Percentiles rank a stretch among this genome's conserved stretches.
These are phyloP conservation scores for Sphaerobolus stellatus DNA, from an alignment of 1,284 basidiomycete species.

Conservation along the genomic window DNA sequence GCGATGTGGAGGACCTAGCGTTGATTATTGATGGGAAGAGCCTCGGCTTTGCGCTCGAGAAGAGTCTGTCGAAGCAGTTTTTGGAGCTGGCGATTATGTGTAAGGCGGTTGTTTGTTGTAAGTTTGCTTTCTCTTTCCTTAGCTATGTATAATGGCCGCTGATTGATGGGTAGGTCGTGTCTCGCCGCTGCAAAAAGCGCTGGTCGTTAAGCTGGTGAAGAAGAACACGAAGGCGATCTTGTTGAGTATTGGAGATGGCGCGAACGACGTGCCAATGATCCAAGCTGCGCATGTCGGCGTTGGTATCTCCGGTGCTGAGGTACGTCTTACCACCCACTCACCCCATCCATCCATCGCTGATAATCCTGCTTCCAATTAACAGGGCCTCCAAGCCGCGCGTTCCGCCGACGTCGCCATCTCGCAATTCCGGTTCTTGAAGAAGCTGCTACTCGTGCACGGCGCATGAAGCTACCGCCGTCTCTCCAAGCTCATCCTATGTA, in stretches of 20 bases:
- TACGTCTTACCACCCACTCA: conserved; percentile 31
- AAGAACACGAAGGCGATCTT: conserved; percentile 91
- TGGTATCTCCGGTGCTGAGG: conserved; percentile 97
- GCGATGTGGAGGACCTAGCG: conserved; percentile 93
- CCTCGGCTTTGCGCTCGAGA: conserved; percentile 89
- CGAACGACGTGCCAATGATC: conserved; percentile 97
- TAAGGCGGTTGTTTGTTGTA: conserved; percentile 97
- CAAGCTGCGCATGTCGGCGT: conserved; percentile 97
- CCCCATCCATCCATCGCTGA: background rate
- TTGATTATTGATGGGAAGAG: conserved; percentile 97
- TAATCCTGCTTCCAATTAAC: conserved; percentile 1
- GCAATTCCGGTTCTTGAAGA: conserved; percentile 96
- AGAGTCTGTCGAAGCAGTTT: conserved; percentile 86
- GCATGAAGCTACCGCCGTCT: conserved; percentile 97
- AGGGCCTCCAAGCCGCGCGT: conserved; percentile 96
- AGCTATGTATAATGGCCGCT: too few relatives aligned
- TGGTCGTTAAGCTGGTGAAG: conserved; percentile 98
- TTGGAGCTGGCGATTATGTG: conserved; percentile 97
- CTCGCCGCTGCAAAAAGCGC: conserved; percentile 95
- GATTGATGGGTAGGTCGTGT: conserved; percentile 91
- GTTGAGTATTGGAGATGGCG: conserved; percentile 95
- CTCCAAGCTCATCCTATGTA: conserved; percentile 93
- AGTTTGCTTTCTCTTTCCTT: too few relatives aligned
- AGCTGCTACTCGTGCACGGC: conserved; percentile 94
- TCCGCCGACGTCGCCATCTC: conserved; percentile 97